Percentiles rank a stretch among this genome's conserved stretches.
Evolutionary conservation across 352 stramenopile genomes (phyloP).

Genomic region (Blastocystis sp.): DNA sequence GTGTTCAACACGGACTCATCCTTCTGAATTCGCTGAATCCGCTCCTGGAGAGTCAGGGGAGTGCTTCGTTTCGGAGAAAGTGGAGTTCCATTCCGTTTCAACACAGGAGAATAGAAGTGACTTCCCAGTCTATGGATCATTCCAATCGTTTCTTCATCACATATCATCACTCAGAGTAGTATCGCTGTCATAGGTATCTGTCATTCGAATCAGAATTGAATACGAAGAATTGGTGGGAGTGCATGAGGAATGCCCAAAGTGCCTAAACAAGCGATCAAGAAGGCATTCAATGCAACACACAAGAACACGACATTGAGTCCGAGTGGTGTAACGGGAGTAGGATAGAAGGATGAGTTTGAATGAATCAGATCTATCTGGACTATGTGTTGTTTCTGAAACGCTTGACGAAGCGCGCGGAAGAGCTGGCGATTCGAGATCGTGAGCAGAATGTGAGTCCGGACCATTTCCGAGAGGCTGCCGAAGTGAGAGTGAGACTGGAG

Average conservation of each 20-base stretch:
- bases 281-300: not conserved
- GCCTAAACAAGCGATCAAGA: constrained; percentile 11
- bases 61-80: not conserved
- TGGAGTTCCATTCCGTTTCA: not conserved
- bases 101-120: not conserved
- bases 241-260: not conserved
- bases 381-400: constrained; percentile 39
- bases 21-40: not conserved
- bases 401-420: not conserved
- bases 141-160: not conserved
- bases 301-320: not conserved
- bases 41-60: not conserved
- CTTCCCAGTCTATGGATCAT: not conserved
- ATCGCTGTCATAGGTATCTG: not conserved
- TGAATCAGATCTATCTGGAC: constrained; percentile 7
- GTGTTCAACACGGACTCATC: not conserved
- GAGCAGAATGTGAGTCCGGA: not conserved
- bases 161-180: not conserved
- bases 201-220: not conserved
- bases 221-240: not conserved
- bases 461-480: constrained; percentile 15
- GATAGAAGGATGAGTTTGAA: not conserved
- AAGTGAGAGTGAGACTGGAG: not conserved
- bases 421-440: not conserved
- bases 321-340: not conserved